Evolutionary conservation across 148 eudicot species (phyloP).

Genomic region (Tetragonia tetragonoides): DNA sequence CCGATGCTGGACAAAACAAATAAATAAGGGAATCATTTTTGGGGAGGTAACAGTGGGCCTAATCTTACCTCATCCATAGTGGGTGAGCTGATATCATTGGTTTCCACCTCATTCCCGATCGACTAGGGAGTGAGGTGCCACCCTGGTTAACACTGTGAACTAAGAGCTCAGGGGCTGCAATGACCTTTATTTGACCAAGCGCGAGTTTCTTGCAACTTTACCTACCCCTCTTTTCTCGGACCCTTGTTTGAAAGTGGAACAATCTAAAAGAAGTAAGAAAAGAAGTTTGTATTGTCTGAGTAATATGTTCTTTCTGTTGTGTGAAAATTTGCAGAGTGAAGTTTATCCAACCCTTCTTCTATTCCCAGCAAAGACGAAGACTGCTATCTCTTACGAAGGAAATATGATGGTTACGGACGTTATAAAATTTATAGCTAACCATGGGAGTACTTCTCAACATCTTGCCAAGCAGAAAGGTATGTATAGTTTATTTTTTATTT

Average conservation of each 20-base stretch:
- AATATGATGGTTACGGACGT: conserved; percentile 58
- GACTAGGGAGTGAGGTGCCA: too few relatives aligned
- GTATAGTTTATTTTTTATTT: background rate
- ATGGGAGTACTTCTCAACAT: conserved; percentile 48
- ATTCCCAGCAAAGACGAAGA: conserved; percentile 70
- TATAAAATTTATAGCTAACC: conserved; percentile 56
- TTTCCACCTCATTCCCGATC: too few relatives aligned
- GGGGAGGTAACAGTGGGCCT: too few relatives aligned
- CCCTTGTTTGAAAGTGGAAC: background rate
- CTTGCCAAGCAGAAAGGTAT: conserved; percentile 55
- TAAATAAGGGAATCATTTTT: too few relatives aligned
- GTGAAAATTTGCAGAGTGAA: conserved; percentile 64
- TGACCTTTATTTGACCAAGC: background rate
- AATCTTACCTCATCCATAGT: too few relatives aligned
- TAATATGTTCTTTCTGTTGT: conserved; percentile 17
- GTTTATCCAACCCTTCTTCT: conserved; percentile 70
- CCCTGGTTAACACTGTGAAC: background rate
- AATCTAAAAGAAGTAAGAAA: background rate
- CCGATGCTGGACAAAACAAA: too few relatives aligned
- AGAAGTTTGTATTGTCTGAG: background rate
- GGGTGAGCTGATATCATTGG: too few relatives aligned
- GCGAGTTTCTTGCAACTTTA: background rate
- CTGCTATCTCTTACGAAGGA: conserved; percentile 60
- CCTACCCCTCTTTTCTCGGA: background rate
- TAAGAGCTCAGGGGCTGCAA: background rate